Evolutionary conservation across 2,329 filamentous ascomycete genomes (phyloP), one percentile per base, ranked within the genome.

Genomic region (Fusarium sp.): DNA sequence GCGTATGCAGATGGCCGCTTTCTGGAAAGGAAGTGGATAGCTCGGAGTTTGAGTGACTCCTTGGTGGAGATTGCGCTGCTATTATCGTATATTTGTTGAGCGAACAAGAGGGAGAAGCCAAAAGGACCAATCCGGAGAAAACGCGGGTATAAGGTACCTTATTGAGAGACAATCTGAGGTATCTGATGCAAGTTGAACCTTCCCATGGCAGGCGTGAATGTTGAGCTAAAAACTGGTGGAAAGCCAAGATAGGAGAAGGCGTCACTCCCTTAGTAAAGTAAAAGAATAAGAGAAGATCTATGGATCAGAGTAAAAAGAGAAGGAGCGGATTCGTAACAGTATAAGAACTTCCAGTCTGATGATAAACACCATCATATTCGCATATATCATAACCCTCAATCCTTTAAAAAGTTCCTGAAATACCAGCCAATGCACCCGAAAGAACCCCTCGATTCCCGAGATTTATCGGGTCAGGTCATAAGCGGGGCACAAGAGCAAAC

Each of bases 381-480:
- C 61, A 75, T 69, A 68, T 52, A 71, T 75, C 60, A 47, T 66
- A 66, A 64, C 45, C 69, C 69, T 66, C 61, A 65, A 44, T 66
- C 24, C 30, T 58, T 42, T 45, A 17, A 47, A 58, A 54, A 54
- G 52, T 44, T 66, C 66, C 52, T 70, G 54, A 50, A 54, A 34
- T 59, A 42, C 51, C 61, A 58, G 30, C 50, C 62, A 55, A 59
- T 58, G 30, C 34, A 44, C 36, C 62, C 70, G 54, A 68, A 72
- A 50, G 20, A 39, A 57, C 52, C 42, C 59, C 63, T 62, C 56
- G 34, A 68, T 66, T 61, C 62, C 76, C 76, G 76, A 78, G 47
- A 71, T 75, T 67, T 70, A 71, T 78, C 76, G 76, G 76, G 65
- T 68, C 75, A 70, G 63, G 54, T 69, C 70, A 75, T 50, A 47